These are phyloP conservation scores for Adiantum capillusveneris DNA, from an alignment of 75 land plant species.

Conservation along the genomic window DNA sequence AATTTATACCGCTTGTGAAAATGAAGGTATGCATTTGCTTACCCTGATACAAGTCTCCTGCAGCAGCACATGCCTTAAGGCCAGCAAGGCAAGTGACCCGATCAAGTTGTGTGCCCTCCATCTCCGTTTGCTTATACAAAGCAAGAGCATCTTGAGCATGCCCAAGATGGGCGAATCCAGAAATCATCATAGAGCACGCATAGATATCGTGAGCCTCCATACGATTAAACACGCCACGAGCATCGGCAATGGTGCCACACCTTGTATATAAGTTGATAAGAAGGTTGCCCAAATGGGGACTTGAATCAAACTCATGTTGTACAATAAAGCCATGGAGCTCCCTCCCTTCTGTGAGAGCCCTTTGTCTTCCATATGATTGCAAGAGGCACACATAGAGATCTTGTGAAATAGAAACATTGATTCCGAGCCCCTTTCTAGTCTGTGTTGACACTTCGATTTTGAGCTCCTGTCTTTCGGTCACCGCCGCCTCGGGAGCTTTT, in stretches of 20 bases:
- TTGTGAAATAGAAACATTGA: no score
- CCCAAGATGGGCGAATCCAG: conserved; percentile 3
- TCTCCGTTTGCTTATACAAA: conserved; percentile 7
- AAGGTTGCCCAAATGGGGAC: conserved; percentile 2
- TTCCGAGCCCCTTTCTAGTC: no score
- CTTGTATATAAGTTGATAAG: conserved; percentile 8
- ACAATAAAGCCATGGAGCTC: background rate
- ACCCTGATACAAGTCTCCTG: conserved; percentile 15
- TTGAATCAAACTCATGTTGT: background rate
- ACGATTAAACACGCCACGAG: conserved; percentile 4
- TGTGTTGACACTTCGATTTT: no score
- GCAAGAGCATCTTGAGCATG: background rate
- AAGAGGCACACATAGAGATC: background rate
- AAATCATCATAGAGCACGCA: conserved; percentile 13
- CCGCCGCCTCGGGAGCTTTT: no score
- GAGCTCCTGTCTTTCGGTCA: no score
- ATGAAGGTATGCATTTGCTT: conserved; percentile 11
- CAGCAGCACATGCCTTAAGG: conserved; percentile 11
- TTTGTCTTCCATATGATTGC: background rate
- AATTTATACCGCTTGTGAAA: background rate
- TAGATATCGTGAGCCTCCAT: conserved; percentile 5
- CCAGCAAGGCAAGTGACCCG: conserved; percentile 5
- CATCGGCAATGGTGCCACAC: background rate
- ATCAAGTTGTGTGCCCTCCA: conserved; percentile 2
- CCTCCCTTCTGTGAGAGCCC: background rate